A percentile compares a stretch with the other conserved stretches of the same genome.
Conservation (phyloP, 1,284 basidiomycete genomes). For the Trichosporon inkin region DNA sequence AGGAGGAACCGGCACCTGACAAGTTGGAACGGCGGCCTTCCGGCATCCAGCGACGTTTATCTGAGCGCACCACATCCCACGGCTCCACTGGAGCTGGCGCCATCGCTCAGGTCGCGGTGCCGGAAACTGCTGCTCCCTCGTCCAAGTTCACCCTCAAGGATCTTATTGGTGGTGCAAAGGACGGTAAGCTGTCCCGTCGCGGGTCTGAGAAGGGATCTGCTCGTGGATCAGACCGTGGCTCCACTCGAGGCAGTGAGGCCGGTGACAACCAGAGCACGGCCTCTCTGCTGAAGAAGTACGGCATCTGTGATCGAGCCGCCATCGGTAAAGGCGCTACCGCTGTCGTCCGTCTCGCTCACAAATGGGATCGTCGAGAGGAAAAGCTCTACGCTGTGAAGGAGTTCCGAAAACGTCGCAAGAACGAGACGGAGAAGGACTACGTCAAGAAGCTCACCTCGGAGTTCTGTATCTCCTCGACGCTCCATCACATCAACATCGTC, state of each 20-base stretch:
- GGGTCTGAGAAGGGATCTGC: constrained; percentile 63
- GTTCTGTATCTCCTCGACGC: constrained; percentile 96
- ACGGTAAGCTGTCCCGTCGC: constrained; percentile 63
- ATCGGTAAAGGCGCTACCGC: constrained; percentile 98
- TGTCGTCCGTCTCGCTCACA: constrained; percentile 92
- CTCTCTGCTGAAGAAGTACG: constrained; percentile 80
- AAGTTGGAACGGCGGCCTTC: constrained; percentile 10
- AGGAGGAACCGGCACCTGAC: constrained; percentile 20
- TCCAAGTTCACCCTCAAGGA: constrained; percentile 81
- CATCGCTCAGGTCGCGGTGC: constrained; percentile 3
- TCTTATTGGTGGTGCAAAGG: constrained; percentile 56
- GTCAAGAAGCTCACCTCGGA: constrained; percentile 99
- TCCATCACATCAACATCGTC: constrained; percentile 94
- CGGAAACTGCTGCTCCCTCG: constrained; percentile 35
- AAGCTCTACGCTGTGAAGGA: constrained; percentile 99
- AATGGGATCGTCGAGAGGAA: constrained; percentile 95
- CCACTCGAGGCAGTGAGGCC: constrained; percentile 43
- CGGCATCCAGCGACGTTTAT: constrained; percentile 25
- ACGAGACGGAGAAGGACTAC: constrained; percentile 98
- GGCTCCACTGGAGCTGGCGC: constrained; percentile 23
- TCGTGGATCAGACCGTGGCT: constrained; percentile 52
- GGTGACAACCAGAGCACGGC: constrained; percentile 46
- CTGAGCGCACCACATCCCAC: constrained; percentile 30
- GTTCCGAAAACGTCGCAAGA: constrained; percentile 95
- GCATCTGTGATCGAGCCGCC: constrained; percentile 91